phyloP scores from a whole-genome alignment of 495 filamentous ascomycete genomes.

The Penicillium longicatenatum region DNA sequence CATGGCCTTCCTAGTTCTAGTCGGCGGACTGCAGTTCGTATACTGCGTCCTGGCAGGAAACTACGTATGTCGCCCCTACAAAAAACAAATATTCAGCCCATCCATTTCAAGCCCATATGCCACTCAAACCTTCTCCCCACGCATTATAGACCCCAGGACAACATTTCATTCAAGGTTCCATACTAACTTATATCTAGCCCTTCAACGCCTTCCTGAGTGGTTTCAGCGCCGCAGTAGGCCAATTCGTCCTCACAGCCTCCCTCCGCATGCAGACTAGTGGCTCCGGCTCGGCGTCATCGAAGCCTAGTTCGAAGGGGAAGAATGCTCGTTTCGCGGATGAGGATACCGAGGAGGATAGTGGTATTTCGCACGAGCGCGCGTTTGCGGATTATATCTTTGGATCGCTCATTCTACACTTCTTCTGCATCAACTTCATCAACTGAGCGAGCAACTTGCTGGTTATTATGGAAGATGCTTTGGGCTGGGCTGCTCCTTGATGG shows the following conservation, averaged over 20 bases:
- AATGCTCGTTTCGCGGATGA: conserved; percentile 32
- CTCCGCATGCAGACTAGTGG: conserved; percentile 86
- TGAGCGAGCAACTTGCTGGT: conserved; percentile 37
- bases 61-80: conserved; percentile 63
- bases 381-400: conserved; percentile 97
- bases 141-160: neutral
- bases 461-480: neutral
- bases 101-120: neutral
- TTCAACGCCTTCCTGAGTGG: conserved; percentile 98
- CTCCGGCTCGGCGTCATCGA: conserved; percentile 14
- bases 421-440: conserved; percentile 99
- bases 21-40: conserved; percentile 86
- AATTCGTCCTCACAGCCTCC: conserved; percentile 91
- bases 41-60: conserved; percentile 94
- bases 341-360: conserved; percentile 30
- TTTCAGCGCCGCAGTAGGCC: conserved; percentile 92
- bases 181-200: conserved; percentile 56
- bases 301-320: conserved; percentile 38
- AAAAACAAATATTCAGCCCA: neutral
- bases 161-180: neutral
- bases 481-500: neutral
- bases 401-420: conserved; percentile 94
- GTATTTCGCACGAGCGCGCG: conserved; percentile 62
- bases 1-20: conserved; percentile 83
- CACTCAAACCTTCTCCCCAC: neutral